A percentile compares a stretch with the other conserved stretches of the same genome.
These are phyloP conservation scores for Cladosporium halotolerans DNA, from an alignment of 2,329 filamentous ascomycete genomes.

Conservation along the genomic window DNA sequence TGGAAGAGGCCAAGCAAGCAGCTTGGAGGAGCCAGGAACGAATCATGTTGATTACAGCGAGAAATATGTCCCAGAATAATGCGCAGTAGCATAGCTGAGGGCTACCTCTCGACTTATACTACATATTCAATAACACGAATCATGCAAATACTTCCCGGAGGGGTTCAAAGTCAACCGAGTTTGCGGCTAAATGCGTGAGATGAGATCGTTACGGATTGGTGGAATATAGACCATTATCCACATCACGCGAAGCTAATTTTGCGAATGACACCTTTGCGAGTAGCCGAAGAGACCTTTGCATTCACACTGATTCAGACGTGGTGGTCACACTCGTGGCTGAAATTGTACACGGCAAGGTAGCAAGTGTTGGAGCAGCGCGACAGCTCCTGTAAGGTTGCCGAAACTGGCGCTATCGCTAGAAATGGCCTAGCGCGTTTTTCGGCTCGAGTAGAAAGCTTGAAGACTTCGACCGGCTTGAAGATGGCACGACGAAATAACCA, in stretches of 20 bases:
- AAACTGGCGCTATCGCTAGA: background rate
- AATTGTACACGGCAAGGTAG: too few relatives aligned
- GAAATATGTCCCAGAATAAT: too few relatives aligned
- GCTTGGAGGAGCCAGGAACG: background rate
- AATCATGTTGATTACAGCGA: background rate
- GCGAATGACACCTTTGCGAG: too few relatives aligned
- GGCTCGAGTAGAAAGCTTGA: background rate
- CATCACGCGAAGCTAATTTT: too few relatives aligned
- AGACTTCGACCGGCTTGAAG: background rate
- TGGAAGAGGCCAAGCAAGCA: background rate
- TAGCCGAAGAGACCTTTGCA: too few relatives aligned
- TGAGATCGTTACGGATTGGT: background rate
- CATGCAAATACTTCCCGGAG: background rate
- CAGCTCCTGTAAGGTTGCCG: too few relatives aligned
- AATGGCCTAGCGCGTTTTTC: background rate
- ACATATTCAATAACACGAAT: too few relatives aligned
- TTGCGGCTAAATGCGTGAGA: conserved; percentile 8
- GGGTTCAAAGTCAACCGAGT: conserved; percentile 7
- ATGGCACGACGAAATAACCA: conserved; percentile 1
- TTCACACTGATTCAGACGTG: too few relatives aligned
- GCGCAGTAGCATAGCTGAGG: too few relatives aligned
- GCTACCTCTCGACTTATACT: too few relatives aligned
- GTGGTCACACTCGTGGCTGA: too few relatives aligned
- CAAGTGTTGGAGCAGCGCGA: too few relatives aligned
- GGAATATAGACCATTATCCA: background rate